Percentiles rank a stretch among this genome's conserved stretches.
Conservation (phyloP, 1,284 basidiomycete species). For the Grifola frondosa region DNA sequence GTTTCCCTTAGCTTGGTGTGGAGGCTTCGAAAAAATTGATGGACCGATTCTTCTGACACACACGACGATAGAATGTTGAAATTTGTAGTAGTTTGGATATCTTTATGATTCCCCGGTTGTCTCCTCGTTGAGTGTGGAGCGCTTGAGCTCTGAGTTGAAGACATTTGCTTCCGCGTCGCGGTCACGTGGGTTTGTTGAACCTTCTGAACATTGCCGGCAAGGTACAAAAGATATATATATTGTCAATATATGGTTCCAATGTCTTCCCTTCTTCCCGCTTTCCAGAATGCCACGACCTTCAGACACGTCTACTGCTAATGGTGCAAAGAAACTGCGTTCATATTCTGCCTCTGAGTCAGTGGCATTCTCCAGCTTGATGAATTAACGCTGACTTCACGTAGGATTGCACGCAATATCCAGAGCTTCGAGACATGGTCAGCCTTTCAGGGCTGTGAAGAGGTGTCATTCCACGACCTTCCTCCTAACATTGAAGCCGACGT, state of each 20-base stretch:
- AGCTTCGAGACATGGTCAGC: slow-evolving; percentile 34
- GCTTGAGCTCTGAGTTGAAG: no score
- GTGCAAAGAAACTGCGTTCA: slow-evolving; percentile 2
- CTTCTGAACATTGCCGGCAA: no score
- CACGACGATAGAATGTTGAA: background rate
- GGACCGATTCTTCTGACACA: slow-evolving; percentile 24
- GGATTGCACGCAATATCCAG: slow-evolving; percentile 33
- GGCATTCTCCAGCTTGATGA: background rate
- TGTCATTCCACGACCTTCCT: slow-evolving; percentile 32
- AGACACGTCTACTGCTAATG: no score
- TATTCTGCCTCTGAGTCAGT: slow-evolving; percentile 9
- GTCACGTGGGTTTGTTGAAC: no score
- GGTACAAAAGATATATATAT: no score
- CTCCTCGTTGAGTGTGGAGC: no score
- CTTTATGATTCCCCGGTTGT: no score
- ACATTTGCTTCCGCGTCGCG: no score
- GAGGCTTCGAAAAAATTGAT: slow-evolving; percentile 32
- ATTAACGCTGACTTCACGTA: slow-evolving; percentile 11
- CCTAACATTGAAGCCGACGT: slow-evolving; percentile 19
- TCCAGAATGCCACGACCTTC: no score
- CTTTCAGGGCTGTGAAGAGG: slow-evolving; percentile 31
- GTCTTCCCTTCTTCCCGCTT: no score
- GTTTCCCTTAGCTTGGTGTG: slow-evolving; percentile 26
- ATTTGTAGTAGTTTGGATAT: background rate
- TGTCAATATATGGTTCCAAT: no score